Base-by-base conservation (phyloP, 306 rosid species). In the Gynostemma pentaphyllum region DNA sequence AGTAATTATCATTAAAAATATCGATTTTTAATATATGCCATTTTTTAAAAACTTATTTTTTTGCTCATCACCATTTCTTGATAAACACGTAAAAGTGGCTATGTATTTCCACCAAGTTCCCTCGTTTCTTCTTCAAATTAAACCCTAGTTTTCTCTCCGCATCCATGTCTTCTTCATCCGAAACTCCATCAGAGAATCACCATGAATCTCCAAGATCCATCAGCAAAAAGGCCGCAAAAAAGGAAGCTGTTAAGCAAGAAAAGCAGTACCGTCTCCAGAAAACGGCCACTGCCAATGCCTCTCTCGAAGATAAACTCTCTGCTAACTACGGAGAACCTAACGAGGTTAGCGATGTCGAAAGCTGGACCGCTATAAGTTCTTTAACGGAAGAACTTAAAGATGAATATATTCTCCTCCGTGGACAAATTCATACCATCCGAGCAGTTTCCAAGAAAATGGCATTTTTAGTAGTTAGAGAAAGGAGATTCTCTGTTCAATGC, bases 391-490 rank as follows among this genome's bases (percentile, higher is more conserved):
- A 74, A 27, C 19, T 84, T 64, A 76, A 69, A 77, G 80, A 70
- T n/a, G 29, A 30, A 52, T 0, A 11, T 7, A 97, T 94, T 10
- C 71, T 71, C 27, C 64, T 94, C 8, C 85, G 95, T 0, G 99
- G 97, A 0, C 77, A 89, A 9, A 82, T 86, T 1, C 99, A 94
- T 77, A 45, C 89, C 47, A 86, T 88, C 73, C 89, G 99, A 0
- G 82, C 97, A 0, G 94, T 86, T 10, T 87, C 85, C 61, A 94
- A 94, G 86, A 94, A 89, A 59, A 88, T 92, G 96, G 83, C 89
- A 0, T 94, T 94, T 39, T 14, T 88, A 54, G 89, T 94, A 1
- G 52, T 94, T 1, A 78, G 99, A 27, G 89, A 94, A 67, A 66
- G 26, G 1, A 95, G 97, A 0, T 94, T 74, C 64, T 84, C 97